Percentiles rank a stretch among this genome's conserved stretches.
Evolutionary conservation across 2,329 filamentous ascomycete species (phyloP).

Genomic region (Plenodomus tracheiphilus): DNA sequence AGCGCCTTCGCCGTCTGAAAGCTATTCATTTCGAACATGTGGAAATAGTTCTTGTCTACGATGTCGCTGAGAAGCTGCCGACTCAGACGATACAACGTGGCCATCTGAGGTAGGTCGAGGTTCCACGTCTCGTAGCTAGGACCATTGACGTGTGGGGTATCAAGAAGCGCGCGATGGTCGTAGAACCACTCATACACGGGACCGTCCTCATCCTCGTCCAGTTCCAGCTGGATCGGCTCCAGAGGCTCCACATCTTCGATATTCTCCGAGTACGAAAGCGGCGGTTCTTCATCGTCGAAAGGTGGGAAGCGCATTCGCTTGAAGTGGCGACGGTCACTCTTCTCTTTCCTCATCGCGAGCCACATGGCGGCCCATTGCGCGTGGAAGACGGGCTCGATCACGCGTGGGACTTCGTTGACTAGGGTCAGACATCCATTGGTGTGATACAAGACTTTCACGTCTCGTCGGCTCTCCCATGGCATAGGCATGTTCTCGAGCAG

Average conservation of each 20-base stretch:
- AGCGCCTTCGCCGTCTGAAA: conserved; percentile 95
- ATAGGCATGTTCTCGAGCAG: conserved; percentile 99
- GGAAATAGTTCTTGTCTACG: conserved; percentile 95
- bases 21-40: conserved; percentile 93
- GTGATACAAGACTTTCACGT: conserved; percentile 98
- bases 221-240: conserved; percentile 97
- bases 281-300: conserved; percentile 97
- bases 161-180: conserved; percentile 85
- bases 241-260: conserved; percentile 97
- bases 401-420: conserved; percentile 93
- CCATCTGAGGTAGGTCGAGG: conserved; percentile 90
- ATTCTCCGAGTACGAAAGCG: conserved; percentile 96
- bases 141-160: conserved; percentile 92
- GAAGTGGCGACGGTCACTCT: conserved; percentile 93
- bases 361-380: conserved; percentile 99
- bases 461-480: conserved; percentile 95
- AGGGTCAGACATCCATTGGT: conserved; percentile 96
- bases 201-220: conserved; percentile 89
- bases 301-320: conserved; percentile 99
- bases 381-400: conserved; percentile 97
- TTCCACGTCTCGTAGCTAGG: conserved; percentile 98
- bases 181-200: conserved; percentile 98
- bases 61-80: conserved; percentile 88
- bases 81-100: conserved; percentile 88
- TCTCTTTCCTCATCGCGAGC: conserved; percentile 97